Base-by-base conservation (phyloP, 148 eudicot genomes). In the Salicornia ramosissima region DNA sequence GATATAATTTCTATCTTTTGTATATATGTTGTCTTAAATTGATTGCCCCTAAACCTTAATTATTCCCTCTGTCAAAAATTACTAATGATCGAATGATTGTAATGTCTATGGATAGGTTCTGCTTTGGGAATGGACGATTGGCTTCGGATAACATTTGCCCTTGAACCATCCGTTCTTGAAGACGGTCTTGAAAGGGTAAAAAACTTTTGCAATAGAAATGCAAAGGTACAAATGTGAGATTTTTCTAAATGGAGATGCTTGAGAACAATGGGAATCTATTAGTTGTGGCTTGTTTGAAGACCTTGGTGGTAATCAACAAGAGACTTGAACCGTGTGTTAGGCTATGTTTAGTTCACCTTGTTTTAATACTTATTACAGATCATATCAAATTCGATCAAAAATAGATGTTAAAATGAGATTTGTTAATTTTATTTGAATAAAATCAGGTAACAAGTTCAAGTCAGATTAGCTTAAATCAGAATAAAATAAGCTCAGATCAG, bases 131-230 rank as follows among this genome's bases (percentile, higher is more conserved):
- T 85, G 70, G 82, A 74, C 75, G 83, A 86, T 43, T 89, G 95
- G 95, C 66, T 89, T 64, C 89, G 95, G 15, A 21, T 89, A n/a
- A 75, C 85, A 22, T 83, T 83, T 61, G 87, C 87, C 11, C 75
- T 80, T 11, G 95, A 86, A 58, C 82, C 84, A 66, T 58, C 79
- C 19, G 25, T 70, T 40, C 87, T 89, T 39, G 74, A 77, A 66
- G 86, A 85, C 14, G 91, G 86, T 55, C 85, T 86, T 57, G 71
- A 71, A 53, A 89, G 95, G 77, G 69, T 85, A 2, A 83, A 83
- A 81, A 77, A 75, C 36, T 86, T 89, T 68, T 83, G 77, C 43
- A 47, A 46, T 14, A 84, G 86, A 73, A 82, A 84, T 76, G 77
- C 84, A 43, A 86, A 86, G 71, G 63, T 69, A 42, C 16, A 24